Conservation (phyloP, 768 basidiomycete species). For the Auriscalpium vulgare region DNA sequence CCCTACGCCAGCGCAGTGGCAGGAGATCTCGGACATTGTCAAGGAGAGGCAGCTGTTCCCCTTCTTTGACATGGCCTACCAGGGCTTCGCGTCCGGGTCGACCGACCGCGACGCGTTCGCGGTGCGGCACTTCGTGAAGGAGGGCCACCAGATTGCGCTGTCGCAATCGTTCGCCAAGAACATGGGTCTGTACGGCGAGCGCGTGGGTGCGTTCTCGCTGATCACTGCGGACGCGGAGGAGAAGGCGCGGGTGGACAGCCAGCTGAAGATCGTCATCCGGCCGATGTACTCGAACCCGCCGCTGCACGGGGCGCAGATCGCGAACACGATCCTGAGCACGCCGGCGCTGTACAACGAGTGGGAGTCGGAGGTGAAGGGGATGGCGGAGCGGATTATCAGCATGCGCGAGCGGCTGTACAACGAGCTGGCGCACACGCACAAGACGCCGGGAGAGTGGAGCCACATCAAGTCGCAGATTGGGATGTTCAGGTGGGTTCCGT, state of each 20-base stretch:
- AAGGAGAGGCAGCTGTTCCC: constrained; percentile 90
- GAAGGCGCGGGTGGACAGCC: constrained; percentile 83
- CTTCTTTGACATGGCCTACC: constrained; percentile 99
- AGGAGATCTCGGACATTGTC: constrained; percentile 77
- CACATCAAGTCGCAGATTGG: constrained; percentile 96
- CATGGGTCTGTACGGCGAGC: constrained; percentile 98
- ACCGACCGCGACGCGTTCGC: constrained; percentile 90
- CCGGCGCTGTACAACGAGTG: constrained; percentile 74
- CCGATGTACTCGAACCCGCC: constrained; percentile 99
- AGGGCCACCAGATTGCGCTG: constrained; percentile 86
- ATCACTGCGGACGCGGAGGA: constrained; percentile 61
- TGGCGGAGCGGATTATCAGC: constrained; percentile 91
- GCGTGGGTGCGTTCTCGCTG: constrained; percentile 94
- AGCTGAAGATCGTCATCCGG: constrained; percentile 90
- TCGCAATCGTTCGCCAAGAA: constrained; percentile 98
- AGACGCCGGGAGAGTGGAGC: constrained; percentile 91
- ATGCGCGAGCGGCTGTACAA: constrained; percentile 85
- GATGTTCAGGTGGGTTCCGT: constrained; percentile 79
- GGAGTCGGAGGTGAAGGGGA: constrained; percentile 88
- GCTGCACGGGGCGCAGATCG: constrained; percentile 80
- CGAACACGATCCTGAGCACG: constrained; percentile 73
- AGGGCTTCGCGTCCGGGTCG: constrained; percentile 95
- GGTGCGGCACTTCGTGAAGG: constrained; percentile 84
- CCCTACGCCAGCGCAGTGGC: constrained; percentile 91
- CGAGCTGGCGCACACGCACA: constrained; percentile 63